Percentiles rank a stretch among this genome's conserved stretches.
These are phyloP conservation scores for Macrolepiota fuliginosa DNA, from an alignment of 768 basidiomycete species.

Conservation along the genomic window DNA sequence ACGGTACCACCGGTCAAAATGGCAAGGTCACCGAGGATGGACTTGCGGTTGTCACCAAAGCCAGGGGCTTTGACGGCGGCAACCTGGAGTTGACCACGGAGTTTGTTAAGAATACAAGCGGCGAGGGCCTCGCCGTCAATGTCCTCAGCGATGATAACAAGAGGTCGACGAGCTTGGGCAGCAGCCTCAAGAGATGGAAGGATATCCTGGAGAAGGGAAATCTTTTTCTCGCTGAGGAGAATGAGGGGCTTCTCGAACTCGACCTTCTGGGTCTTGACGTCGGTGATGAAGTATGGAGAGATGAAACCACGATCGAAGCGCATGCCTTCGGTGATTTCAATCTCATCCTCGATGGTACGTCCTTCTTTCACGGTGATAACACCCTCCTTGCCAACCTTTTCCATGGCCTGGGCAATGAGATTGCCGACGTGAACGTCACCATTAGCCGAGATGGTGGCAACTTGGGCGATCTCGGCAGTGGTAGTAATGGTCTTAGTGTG, in stretches of 20 bases:
- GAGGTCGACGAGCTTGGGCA: conserved; percentile 79
- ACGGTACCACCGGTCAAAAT: conserved; percentile 98
- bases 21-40: conserved; percentile 93
- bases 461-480: conserved; percentile 96
- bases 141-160: conserved; percentile 97
- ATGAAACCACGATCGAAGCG: conserved; percentile 99
- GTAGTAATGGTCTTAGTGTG: conserved; percentile 96
- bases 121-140: conserved; percentile 97
- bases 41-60: conserved; percentile 99
- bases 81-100: conserved; percentile 95
- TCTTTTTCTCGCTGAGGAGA: conserved; percentile 97
- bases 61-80: conserved; percentile 96
- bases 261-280: conserved; percentile 94
- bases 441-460: conserved; percentile 91
- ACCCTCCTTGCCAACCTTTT: conserved; percentile 99
- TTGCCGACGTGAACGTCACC: conserved; percentile 87
- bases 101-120: conserved; percentile 98
- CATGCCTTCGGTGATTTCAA: conserved; percentile 99
- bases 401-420: conserved; percentile 98
- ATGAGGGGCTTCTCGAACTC: conserved; percentile 97
- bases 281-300: conserved; percentile 97
- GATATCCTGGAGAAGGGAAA: conserved; percentile 91
- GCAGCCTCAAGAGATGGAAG: conserved; percentile 86
- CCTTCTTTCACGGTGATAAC: conserved; percentile 99
- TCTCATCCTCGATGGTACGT: conserved; percentile 96